Conservation (phyloP, 2,329 filamentous ascomycete species). For the Clonostachys rhizophaga region DNA sequence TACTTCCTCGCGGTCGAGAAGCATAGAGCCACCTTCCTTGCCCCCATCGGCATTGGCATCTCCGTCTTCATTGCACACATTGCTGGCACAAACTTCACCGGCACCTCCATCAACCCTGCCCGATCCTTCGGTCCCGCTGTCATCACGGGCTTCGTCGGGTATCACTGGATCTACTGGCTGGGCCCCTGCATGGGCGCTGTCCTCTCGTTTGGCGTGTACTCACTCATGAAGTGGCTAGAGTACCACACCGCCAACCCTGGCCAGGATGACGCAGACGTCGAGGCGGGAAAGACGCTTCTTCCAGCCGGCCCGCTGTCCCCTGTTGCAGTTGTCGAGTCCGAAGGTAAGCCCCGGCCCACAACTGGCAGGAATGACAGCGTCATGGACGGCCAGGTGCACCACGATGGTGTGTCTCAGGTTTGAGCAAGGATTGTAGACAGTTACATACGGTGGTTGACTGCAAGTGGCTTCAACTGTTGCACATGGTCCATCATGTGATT, state of each 20-base stretch:
- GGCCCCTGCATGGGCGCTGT: conserved; percentile 40
- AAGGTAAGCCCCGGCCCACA: not conserved
- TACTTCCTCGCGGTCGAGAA: conserved; percentile 67
- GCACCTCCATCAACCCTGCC: conserved; percentile 36
- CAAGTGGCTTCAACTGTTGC: no score
- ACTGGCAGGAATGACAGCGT: not conserved
- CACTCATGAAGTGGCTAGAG: conserved; percentile 37
- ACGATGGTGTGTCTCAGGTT: not conserved
- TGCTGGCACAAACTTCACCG: conserved; percentile 29
- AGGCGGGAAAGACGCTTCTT: conserved; percentile 1
- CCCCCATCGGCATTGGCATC: conserved; percentile 64
- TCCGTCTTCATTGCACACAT: conserved; percentile 54
- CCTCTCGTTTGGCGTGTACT: conserved; percentile 39
- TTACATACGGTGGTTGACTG: no score
- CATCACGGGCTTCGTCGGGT: conserved; percentile 26
- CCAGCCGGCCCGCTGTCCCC: not conserved
- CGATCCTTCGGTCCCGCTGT: conserved; percentile 40
- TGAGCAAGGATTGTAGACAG: no score
- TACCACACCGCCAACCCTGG: conserved; percentile 40
- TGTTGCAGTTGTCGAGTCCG: not conserved
- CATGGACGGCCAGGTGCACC: not conserved
- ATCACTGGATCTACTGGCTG: conserved; percentile 47
- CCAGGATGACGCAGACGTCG: conserved; percentile 24
- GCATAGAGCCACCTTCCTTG: conserved; percentile 63
- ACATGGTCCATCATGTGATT: no score